Base-by-base conservation (phyloP, 495 filamentous ascomycete species). In the Gamarada debralockiae region DNA sequence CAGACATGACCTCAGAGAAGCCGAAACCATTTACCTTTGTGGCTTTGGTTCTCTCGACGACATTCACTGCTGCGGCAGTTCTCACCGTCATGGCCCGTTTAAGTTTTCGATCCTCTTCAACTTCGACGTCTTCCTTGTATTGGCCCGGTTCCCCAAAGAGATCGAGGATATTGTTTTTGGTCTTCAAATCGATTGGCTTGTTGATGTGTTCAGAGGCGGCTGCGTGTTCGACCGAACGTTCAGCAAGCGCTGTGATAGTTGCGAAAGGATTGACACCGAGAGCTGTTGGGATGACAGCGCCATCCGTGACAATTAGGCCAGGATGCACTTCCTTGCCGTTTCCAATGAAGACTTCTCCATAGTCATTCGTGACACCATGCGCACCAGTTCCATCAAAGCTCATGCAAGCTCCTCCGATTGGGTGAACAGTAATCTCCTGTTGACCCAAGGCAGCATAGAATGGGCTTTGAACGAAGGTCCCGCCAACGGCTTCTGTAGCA, bases 251-350 rank as follows among this genome's bases (percentile, higher is more conserved):
- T 0, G 83, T 75, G 33, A 87, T 86, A 2, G 83, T 89, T 14
- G 81, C 85, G 50, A 85, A 78, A n/a, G 82, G 82, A 58, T 87
- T 87, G 12, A 81, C 80, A 24, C 81, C 81, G 12, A 87, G 65
- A n/a, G 81, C 73, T 29, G 78, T 79, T 1, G 84, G 83, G 50
- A 89, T 76, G 1, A 81, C 65, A n/a, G 82, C 73, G 22, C 65
- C 81, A 63, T 89, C 84, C 1, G 78, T 82, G 49, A 82, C 77
- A 18, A 86, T 70, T 7, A 87, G 71, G 1, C 83, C 83, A 0
- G 72, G 50, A 58, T 87, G 57, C 0, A 74, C 72, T 31, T 81
- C 75, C 3, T 39, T 53, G 1, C 74, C 75, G 22, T 67, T 54
- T 13, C 82, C 82, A 6, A 57, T 76, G 45, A 85, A 84, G 0